A percentile compares a stretch with the other conserved stretches of the same genome.
phyloP scores from a whole-genome alignment of 805 yeast species.

The Blastobotrys muscicola region DNA sequence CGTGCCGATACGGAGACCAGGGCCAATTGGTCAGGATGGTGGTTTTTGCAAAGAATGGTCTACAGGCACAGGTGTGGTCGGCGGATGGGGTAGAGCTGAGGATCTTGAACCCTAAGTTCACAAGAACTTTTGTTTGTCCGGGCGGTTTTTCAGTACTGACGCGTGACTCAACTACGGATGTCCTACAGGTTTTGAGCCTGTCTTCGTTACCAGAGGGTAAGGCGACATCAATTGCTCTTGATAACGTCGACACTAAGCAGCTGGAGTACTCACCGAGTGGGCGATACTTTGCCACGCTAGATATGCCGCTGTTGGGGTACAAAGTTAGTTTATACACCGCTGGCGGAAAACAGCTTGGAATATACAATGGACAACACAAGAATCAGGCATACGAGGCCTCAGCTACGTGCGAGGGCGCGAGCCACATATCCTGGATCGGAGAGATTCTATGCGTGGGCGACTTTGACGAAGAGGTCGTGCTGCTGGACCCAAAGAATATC shows the following conservation, averaged over 20 bases:
- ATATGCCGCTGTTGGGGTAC: conserved; percentile 13
- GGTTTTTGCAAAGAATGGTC: conserved; percentile 5
- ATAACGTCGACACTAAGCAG: conserved; percentile 11
- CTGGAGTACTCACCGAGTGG: conserved; percentile 15
- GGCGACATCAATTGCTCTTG: too few relatives aligned
- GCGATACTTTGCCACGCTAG: conserved; percentile 13
- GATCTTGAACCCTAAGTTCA: conserved; percentile 8
- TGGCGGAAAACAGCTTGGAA: conserved; percentile 10
- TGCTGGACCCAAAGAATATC: conserved; percentile 5
- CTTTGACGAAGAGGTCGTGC: conserved; percentile 8
- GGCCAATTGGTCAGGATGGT: conserved; percentile 12
- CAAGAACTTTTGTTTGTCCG: background rate
- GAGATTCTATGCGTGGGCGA: conserved; percentile 17
- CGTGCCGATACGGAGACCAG: conserved; percentile 3
- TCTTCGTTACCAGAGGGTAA: too few relatives aligned
- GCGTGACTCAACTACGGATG: conserved; percentile 10
- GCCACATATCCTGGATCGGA: conserved; percentile 8
- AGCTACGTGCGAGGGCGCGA: conserved; percentile 8
- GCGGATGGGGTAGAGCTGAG: conserved; percentile 15
- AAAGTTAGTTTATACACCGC: conserved; percentile 11
- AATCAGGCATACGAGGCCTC: background rate
- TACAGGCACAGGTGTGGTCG: conserved; percentile 12
- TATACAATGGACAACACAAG: conserved; percentile 6
- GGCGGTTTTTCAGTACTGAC: conserved; percentile 7
- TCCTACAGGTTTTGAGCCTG: conserved; percentile 5